phyloP scores from a whole-genome alignment of 306 rosid genomes.

The Calophaca sinica region DNA sequence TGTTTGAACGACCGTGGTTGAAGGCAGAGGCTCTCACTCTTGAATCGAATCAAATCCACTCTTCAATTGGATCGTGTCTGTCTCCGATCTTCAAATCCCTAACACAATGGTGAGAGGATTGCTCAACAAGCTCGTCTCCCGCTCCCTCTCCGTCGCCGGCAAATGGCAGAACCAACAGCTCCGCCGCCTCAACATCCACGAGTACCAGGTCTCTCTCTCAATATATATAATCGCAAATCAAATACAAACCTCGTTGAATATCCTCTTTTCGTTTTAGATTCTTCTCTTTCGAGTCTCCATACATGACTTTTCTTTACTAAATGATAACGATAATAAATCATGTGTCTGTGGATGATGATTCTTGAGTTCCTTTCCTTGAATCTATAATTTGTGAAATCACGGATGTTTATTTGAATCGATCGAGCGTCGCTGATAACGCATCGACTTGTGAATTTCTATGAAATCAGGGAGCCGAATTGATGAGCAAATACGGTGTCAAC shows the following conservation, averaged over 20 bases:
- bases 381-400: constrained; percentile 9
- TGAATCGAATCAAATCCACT: constrained; percentile 6
- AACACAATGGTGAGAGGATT: constrained; percentile 79
- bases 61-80: neutral
- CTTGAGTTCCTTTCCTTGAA: constrained; percentile 12
- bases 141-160: constrained; percentile 93
- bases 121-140: constrained; percentile 78
- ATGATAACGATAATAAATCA: neutral
- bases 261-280: neutral
- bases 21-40: neutral
- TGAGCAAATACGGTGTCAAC: constrained; percentile 87
- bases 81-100: constrained; percentile 41
- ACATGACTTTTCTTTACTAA: neutral
- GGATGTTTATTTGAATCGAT: neutral
- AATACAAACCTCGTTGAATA: neutral
- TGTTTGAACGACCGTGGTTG: neutral
- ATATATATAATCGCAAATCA: neutral
- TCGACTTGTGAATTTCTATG: constrained; percentile 1
- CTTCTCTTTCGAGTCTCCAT: neutral
- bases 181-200: constrained; percentile 99
- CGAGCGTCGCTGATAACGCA: neutral
- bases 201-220: constrained; percentile 76
- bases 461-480: constrained; percentile 89
- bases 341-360: constrained; percentile 2
- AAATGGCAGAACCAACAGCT: constrained; percentile 96